Conservation (phyloP, 345 rosid species). For the Kernera saxatilis region DNA sequence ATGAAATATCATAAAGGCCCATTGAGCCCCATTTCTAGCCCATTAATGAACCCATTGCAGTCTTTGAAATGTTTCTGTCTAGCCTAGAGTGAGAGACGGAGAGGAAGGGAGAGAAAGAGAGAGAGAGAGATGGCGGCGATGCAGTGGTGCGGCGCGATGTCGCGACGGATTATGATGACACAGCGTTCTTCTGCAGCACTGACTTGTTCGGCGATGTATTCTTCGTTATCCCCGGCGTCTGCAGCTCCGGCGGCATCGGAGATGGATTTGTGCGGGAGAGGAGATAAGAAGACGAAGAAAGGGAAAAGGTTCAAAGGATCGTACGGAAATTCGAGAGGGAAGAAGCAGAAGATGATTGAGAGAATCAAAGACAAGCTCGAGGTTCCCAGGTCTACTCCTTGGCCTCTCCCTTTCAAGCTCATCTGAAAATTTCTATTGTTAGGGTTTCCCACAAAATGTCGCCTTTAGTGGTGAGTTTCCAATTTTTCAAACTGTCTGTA, state of each 20-base stretch:
- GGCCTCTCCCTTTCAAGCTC: constrained; percentile 99
- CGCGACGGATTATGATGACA: constrained; percentile 46
- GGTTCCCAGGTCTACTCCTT: constrained; percentile 96
- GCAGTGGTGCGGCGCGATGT: constrained; percentile 59
- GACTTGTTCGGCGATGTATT: background rate
- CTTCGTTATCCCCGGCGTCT: constrained; percentile 15
- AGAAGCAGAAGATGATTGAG: constrained; percentile 88
- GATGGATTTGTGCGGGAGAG: constrained; percentile 72
- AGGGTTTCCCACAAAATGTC: background rate
- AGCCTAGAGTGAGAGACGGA: background rate
- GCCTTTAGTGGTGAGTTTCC: background rate
- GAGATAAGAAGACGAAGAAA: constrained; percentile 87
- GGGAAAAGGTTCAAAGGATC: constrained; percentile 93
- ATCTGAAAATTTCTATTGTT: constrained; percentile 33
- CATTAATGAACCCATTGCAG: background rate
- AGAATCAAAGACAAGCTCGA: constrained; percentile 86
- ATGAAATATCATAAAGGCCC: background rate
- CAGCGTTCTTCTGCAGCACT: constrained; percentile 27
- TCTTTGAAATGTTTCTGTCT: background rate
- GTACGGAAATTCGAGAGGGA: constrained; percentile 79
- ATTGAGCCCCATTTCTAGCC: background rate
- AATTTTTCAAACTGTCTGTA: background rate
- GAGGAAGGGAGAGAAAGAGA: background rate
- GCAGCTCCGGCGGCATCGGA: constrained; percentile 21
- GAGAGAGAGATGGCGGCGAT: constrained; percentile 40